These are phyloP conservation scores for Fusarium staphyleae DNA, from an alignment of 2,329 filamentous ascomycete genomes.

Conservation along the genomic window DNA sequence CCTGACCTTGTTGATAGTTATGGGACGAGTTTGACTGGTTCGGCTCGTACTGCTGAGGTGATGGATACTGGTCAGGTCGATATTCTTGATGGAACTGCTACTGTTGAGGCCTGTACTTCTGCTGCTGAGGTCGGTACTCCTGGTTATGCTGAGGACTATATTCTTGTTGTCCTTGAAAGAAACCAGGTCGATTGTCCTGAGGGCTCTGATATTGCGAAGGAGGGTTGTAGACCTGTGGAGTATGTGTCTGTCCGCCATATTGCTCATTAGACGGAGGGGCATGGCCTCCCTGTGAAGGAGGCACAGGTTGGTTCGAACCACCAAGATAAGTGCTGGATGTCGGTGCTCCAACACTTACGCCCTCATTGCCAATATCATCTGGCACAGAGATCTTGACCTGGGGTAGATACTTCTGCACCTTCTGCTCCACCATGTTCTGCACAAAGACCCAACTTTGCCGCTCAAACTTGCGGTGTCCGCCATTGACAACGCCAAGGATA, in stretches of 20 bases:
- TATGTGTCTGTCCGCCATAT: conserved; percentile 25
- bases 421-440: conserved; percentile 54
- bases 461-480: conserved; percentile 57
- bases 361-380: conserved; percentile 56
- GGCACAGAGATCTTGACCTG: conserved; percentile 55
- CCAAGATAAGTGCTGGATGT: conserved; percentile 42
- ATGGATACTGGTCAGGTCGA: conserved; percentile 34
- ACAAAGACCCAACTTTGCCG: conserved; percentile 55
- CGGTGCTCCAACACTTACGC: conserved; percentile 53
- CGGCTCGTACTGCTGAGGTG: conserved; percentile 14
- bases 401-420: conserved; percentile 55
- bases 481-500: conserved; percentile 54
- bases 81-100: conserved; percentile 27
- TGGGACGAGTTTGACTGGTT: conserved; percentile 32
- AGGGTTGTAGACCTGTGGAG: conserved; percentile 40
- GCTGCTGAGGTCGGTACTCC: conserved; percentile 7
- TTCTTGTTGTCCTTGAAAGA: conserved; percentile 22
- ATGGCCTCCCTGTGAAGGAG: conserved; percentile 34
- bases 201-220: conserved; percentile 35
- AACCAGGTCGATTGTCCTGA: conserved; percentile 25
- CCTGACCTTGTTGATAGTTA: conserved; percentile 26
- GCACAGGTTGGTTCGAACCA: conserved; percentile 42
- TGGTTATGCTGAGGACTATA: conserved; percentile 17
- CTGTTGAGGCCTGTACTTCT: conserved; percentile 30
- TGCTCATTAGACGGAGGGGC: conserved; percentile 20